These are phyloP conservation scores for Cryptosporidium viatorum DNA, from an alignment of 169 alveolate species.

Conservation along the genomic window DNA sequence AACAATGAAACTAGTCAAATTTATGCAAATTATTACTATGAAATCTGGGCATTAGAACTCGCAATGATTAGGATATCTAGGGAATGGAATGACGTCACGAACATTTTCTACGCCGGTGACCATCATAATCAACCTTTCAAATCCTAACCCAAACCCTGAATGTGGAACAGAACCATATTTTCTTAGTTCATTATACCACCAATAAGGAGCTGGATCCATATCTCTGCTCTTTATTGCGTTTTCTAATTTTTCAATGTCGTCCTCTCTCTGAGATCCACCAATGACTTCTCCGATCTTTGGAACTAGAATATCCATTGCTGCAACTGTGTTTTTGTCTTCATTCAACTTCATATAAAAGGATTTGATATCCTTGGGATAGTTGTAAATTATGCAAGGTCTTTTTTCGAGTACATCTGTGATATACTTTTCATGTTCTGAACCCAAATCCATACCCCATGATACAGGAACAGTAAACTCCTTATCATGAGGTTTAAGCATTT, in stretches of 20 bases:
- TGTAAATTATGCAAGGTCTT: conserved; percentile 96
- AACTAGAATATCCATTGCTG: conserved; percentile 96
- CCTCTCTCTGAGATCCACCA: conserved; percentile 99
- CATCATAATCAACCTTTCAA: conserved; percentile 97
- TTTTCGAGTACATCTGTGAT: conserved; percentile 94
- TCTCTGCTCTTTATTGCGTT: conserved; percentile 89
- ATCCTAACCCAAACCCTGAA: conserved; percentile 99
- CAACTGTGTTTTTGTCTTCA: conserved; percentile 95
- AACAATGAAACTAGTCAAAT: background rate
- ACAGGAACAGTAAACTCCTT: conserved; percentile 73
- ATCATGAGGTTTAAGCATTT: conserved; percentile 84
- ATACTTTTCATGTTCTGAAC: conserved; percentile 97
- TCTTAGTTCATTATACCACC: conserved; percentile 94
- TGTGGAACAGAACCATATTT: conserved; percentile 97
- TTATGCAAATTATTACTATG: background rate
- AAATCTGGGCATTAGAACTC: conserved; percentile 87
- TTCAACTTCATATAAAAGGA: conserved; percentile 96
- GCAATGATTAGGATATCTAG: conserved; percentile 96
- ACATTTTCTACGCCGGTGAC: conserved; percentile 99
- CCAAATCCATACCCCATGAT: conserved; percentile 97
- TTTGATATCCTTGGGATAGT: conserved; percentile 98
- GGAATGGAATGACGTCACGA: conserved; percentile 99
- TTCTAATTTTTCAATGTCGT: conserved; percentile 91
- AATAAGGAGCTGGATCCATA: conserved; percentile 86
- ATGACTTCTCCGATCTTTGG: conserved; percentile 98